These are phyloP conservation scores for Raffaelea deltoideospora DNA, from an alignment of 2,329 filamentous ascomycete genomes.

Conservation along the genomic window DNA sequence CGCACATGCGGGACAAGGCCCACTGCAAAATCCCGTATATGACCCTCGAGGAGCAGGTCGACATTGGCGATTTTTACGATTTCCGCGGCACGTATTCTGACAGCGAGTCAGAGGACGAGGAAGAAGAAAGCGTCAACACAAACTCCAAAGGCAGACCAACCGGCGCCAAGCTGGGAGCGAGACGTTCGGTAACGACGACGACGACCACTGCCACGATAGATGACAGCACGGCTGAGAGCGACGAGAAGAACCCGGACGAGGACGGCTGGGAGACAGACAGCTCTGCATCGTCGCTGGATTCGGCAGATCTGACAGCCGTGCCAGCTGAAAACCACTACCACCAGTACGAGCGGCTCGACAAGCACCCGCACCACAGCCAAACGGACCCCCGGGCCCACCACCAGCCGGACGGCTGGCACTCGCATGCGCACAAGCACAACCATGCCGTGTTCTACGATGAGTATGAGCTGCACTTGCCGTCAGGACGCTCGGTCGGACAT, in stretches of 20 bases:
- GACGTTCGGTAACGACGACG: conserved; percentile 37
- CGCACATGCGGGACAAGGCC: conserved; percentile 92
- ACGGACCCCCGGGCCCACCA: conserved; percentile 57
- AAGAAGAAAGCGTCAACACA: conserved; percentile 42
- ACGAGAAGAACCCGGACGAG: conserved; percentile 36
- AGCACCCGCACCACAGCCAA: conserved; percentile 62
- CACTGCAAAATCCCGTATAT: conserved; percentile 95
- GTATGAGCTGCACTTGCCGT: conserved; percentile 83
- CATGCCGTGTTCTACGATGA: conserved; percentile 81
- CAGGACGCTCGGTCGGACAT: conserved; percentile 79
- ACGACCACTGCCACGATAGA: conserved; percentile 21
- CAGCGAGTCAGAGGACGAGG: conserved; percentile 40
- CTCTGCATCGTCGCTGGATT: conserved; percentile 75
- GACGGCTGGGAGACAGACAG: conserved; percentile 95
- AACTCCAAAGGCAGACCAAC: conserved; percentile 29
- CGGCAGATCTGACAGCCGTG: conserved; percentile 66
- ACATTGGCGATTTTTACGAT: conserved; percentile 93
- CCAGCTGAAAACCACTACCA: conserved; percentile 58
- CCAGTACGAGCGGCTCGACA: conserved; percentile 56
- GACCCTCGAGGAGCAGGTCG: conserved; percentile 76
- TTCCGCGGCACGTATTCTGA: conserved; percentile 94
- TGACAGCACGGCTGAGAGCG: conserved; percentile 20
- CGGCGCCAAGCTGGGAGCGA: conserved; percentile 44
- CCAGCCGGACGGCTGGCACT: conserved; percentile 65
- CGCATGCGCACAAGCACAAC: conserved; percentile 61